Conservation (phyloP, 129 eudicot genomes). For the Logfia minima region DNA sequence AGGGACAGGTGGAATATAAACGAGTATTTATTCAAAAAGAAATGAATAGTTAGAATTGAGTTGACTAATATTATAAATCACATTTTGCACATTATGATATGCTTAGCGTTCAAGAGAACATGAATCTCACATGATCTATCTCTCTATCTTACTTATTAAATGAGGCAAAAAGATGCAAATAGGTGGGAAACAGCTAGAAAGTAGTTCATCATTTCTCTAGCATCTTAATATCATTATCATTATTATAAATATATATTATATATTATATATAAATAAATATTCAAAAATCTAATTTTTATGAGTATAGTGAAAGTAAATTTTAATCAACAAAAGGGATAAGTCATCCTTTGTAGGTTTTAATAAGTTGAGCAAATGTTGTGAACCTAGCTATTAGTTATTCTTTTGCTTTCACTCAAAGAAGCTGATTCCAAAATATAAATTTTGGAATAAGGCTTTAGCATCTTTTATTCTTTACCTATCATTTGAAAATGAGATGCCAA, state of each 20-base stretch:
- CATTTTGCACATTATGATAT: constrained; percentile 14
- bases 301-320: background rate
- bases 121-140: constrained; percentile 18
- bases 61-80: background rate
- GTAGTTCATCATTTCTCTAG: background rate
- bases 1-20: too few relatives aligned
- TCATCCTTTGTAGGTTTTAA: too few relatives aligned
- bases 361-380: background rate
- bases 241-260: too few relatives aligned
- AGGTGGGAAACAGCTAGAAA: constrained; percentile 18
- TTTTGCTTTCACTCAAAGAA: background rate
- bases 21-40: too few relatives aligned
- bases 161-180: background rate
- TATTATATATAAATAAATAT: too few relatives aligned
- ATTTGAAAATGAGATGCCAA: too few relatives aligned
- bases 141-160: background rate
- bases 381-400: background rate
- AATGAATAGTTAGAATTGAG: constrained; percentile 4
- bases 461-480: background rate
- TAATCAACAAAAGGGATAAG: background rate
- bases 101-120: constrained; percentile 15
- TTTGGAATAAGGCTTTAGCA: background rate
- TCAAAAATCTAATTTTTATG: background rate
- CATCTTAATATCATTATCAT: too few relatives aligned
- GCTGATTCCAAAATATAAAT: background rate